Evolutionary conservation across 2,329 filamentous ascomycete genomes (phyloP).

Genomic region (Fusarium gaditjirri): DNA sequence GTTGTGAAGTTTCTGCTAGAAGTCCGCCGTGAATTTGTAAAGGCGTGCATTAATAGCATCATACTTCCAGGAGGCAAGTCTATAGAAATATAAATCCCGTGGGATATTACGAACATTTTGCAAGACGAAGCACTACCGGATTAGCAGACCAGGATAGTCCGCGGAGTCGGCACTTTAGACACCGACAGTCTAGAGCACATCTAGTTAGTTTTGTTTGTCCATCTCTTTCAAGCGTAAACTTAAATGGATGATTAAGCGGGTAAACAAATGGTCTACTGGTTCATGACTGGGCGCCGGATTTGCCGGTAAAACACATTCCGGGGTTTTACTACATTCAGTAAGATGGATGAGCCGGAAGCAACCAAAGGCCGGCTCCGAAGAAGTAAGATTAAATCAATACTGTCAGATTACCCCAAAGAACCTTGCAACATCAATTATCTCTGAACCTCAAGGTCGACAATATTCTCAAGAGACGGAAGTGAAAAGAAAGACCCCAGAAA

Average conservation of each 20-base stretch:
- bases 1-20: no score
- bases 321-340: not conserved
- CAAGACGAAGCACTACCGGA: not conserved
- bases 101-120: no score
- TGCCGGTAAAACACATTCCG: not conserved
- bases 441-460: not conserved
- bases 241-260: not conserved
- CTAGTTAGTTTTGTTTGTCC: not conserved
- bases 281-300: not conserved
- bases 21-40: no score
- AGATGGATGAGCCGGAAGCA: not conserved
- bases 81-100: no score
- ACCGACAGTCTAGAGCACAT: not conserved
- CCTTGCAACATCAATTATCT: not conserved
- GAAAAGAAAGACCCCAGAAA: not conserved
- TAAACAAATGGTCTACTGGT: not conserved
- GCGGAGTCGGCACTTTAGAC: not conserved
- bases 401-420: not conserved
- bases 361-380: not conserved
- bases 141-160: not conserved
- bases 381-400: not conserved
- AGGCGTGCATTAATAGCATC: no score
- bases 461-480: not conserved
- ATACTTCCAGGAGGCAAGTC: no score
- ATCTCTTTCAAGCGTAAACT: not conserved